Base-by-base conservation (phyloP, 345 rosid species). In the Eucalyptus fibrosa region DNA sequence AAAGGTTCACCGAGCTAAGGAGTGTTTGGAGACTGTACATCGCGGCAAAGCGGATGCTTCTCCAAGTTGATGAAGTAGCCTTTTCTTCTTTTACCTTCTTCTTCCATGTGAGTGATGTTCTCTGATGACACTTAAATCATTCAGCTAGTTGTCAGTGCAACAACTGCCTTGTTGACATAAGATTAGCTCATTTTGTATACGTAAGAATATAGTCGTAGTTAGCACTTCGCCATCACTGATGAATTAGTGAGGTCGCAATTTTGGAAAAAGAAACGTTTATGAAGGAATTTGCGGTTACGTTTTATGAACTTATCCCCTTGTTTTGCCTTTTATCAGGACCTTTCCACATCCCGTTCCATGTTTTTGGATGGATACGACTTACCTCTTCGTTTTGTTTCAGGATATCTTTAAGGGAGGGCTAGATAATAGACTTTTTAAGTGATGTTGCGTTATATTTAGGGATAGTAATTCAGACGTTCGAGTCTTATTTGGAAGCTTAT, bases 1-100 rank as follows among this genome's bases (percentile, higher is more conserved):
- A 12, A 97, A 97, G 94, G 98, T 95, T 92, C 98, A 88, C 90
- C 92, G 95, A 87, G 99, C 99, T 23, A 97, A 97, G 90, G 98
- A 97, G 92, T 95, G 98, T 92, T 90, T 96, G 83, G 99, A 97
- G 90, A 91, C 89, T 40, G 88, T 87, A 40, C 16, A 93, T 89
- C 89, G 10, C 91, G 87, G 90, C 80, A 93, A 96, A 92, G 93
- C 88, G 16, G 93, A 92, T 28, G 93, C 94, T 67, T 77, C 94
- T 55, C 92, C 95, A 60, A 91, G 91, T 91, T 94, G 90, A 93
- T 40, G 30, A 21, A 77, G 30, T 40, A 77, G 85, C 30, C 85
- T 37, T 40, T 90, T 60, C 16, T 88, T 42, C 65, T 21, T 72
- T 55, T 86, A 32, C 56, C 87, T 50, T 32, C 83, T 40, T 7